Evolutionary conservation across 164 flowering plant genomes (phyloP).

Genomic region (Annona squamosa): DNA sequence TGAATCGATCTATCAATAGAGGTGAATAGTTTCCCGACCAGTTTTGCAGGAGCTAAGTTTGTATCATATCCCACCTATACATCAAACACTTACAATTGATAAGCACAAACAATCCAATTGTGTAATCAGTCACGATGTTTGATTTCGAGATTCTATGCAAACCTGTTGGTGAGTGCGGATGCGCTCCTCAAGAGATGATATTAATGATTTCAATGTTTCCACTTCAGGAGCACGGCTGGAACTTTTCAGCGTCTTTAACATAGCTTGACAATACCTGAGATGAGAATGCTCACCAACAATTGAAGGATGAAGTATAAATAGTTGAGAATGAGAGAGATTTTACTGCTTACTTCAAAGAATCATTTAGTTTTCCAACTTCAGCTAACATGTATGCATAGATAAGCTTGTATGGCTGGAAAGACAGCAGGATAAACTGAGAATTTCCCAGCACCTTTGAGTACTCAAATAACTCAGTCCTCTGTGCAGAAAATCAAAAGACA

Average conservation of each 20-base stretch:
- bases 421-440: slow-evolving; percentile 78
- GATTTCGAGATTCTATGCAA: neutral
- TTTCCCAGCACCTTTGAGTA: slow-evolving; percentile 92
- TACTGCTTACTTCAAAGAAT: slow-evolving; percentile 63
- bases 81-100: slow-evolving; percentile 11
- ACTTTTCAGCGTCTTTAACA: slow-evolving; percentile 61
- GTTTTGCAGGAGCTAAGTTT: slow-evolving; percentile 75
- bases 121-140: neutral
- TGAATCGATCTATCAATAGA: slow-evolving; percentile 82
- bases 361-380: slow-evolving; percentile 90
- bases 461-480: slow-evolving; percentile 98
- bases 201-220: slow-evolving; percentile 62
- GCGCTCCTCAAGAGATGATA: slow-evolving; percentile 79
- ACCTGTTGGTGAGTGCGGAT: slow-evolving; percentile 88
- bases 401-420: slow-evolving; percentile 96
- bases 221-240: slow-evolving; percentile 77
- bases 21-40: slow-evolving; percentile 77
- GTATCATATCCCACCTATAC: slow-evolving; percentile 77
- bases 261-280: slow-evolving; percentile 84
- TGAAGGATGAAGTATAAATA: neutral
- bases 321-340: neutral
- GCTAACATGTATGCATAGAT: slow-evolving; percentile 93
- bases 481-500: slow-evolving; percentile 16
- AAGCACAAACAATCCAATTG: neutral
- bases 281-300: slow-evolving; percentile 4